A percentile compares a stretch with the other conserved stretches of the same genome.
Conservation (phyloP, 2,329 filamentous ascomycete species). For the Cladosporium sphaerospermum region DNA sequence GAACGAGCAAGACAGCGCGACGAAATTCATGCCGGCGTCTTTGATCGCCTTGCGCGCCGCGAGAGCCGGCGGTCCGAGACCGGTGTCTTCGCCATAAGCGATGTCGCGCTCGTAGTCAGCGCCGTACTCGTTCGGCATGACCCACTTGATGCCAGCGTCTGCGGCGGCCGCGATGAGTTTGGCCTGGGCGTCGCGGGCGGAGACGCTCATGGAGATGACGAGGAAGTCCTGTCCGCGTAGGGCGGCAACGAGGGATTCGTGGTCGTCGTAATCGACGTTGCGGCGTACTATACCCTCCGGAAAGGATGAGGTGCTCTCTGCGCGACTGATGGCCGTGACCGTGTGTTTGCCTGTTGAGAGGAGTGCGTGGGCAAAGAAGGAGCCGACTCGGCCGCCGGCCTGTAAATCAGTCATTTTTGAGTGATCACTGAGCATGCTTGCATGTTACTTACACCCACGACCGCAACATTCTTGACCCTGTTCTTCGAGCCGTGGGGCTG, state of each 20-base stretch:
- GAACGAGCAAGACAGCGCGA: constrained; percentile 25
- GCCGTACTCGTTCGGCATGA: constrained; percentile 29
- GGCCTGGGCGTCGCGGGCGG: constrained; percentile 11
- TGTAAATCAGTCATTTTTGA: neutral
- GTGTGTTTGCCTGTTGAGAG: constrained; percentile 27
- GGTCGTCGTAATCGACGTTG: constrained; percentile 24
- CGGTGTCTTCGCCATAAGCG: constrained; percentile 19
- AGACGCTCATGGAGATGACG: constrained; percentile 29
- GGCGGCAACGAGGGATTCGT: constrained; percentile 20
- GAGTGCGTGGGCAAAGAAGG: constrained; percentile 28
- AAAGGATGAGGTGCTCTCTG: constrained; percentile 34
- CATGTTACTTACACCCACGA: constrained; percentile 7
- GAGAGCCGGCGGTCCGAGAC: constrained; percentile 13
- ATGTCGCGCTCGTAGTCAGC: constrained; percentile 25
- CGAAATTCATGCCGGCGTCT: constrained; percentile 17
- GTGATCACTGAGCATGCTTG: neutral
- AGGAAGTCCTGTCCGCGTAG: constrained; percentile 29
- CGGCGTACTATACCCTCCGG: constrained; percentile 18
- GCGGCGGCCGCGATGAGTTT: constrained; percentile 27
- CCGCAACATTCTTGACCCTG: constrained; percentile 10
- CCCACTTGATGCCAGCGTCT: constrained; percentile 26
- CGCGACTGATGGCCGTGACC: constrained; percentile 37
- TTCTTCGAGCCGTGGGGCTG: constrained; percentile 4
- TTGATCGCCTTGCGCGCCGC: constrained; percentile 22
- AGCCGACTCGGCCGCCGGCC: constrained; percentile 26